A percentile compares a stretch with the other conserved stretches of the same genome.
These are phyloP conservation scores for Phytophthora sp. DNA, from an alignment of 352 stramenopile genomes.

Conservation along the genomic window DNA sequence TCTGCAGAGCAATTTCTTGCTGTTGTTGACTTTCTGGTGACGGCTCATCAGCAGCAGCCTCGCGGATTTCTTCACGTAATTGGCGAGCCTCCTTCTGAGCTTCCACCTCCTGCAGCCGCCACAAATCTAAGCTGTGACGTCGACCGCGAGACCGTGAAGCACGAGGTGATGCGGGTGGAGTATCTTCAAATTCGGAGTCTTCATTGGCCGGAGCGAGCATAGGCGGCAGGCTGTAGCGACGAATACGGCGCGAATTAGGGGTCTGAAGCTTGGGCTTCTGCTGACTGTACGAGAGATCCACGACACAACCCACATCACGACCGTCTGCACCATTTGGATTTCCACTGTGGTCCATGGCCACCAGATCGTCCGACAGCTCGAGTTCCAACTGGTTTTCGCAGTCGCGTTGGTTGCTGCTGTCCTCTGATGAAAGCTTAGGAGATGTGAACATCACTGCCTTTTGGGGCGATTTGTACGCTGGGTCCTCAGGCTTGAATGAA, in stretches of 20 bases:
- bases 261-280: constrained; percentile 49
- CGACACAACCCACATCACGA: constrained; percentile 30
- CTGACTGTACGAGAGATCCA: constrained; percentile 30
- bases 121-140: constrained; percentile 61
- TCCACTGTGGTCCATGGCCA: constrained; percentile 22
- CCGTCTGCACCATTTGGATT: constrained; percentile 49
- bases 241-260: constrained; percentile 35
- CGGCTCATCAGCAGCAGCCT: constrained; percentile 58
- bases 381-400: constrained; percentile 38
- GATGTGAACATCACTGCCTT: no score
- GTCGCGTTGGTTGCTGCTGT: constrained; percentile 26
- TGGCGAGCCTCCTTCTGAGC: constrained; percentile 47
- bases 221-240: constrained; percentile 30
- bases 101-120: constrained; percentile 48
- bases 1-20: constrained; percentile 74
- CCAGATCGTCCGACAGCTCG: constrained; percentile 25
- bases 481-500: constrained; percentile 18
- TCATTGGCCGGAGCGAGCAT: constrained; percentile 30
- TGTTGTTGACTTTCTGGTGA: constrained; percentile 73
- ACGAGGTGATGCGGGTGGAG: constrained; percentile 37
- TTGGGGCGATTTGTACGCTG: constrained; percentile 10
- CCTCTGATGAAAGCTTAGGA: constrained; percentile 22
- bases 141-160: constrained; percentile 36
- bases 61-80: constrained; percentile 63
- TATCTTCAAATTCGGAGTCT: constrained; percentile 17